These are phyloP conservation scores for Tetrapyrgos nigripes DNA, from an alignment of 1,284 basidiomycete genomes.

Conservation along the genomic window DNA sequence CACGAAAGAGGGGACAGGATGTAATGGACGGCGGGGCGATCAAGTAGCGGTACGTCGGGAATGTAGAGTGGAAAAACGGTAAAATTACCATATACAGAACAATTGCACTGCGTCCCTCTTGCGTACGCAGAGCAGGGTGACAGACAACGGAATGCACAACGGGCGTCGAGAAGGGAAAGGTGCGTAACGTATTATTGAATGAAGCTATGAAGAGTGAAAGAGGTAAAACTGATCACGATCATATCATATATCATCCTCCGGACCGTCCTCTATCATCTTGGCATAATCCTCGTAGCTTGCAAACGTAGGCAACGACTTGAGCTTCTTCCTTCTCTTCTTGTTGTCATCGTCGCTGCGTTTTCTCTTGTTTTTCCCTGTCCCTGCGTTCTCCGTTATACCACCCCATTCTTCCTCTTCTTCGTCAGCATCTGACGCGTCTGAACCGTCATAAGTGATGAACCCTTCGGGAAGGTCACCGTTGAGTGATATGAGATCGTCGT, in stretches of 20 bases:
- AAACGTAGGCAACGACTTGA: slow-evolving; percentile 83
- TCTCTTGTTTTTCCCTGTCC: slow-evolving; percentile 40
- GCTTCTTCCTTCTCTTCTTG: slow-evolving; percentile 74
- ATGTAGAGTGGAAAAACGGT: no score
- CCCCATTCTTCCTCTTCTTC: slow-evolving; percentile 61
- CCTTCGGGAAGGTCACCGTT: slow-evolving; percentile 58
- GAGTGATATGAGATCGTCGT: slow-evolving; percentile 69
- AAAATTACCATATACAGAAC: no score
- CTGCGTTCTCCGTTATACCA: slow-evolving; percentile 43
- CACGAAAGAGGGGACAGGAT: no score
- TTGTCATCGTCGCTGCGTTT: slow-evolving; percentile 58
- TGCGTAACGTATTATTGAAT: no score
- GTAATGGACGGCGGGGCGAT: no score
- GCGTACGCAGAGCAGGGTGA: no score
- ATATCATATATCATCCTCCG: slow-evolving; percentile 75
- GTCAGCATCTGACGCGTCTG: slow-evolving; percentile 46
- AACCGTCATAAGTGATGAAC: slow-evolving; percentile 65
- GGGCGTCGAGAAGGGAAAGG: no score
- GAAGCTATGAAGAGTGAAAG: no score
- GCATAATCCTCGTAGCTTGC: slow-evolving; percentile 97
- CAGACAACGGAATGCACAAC: no score
- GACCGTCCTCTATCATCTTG: slow-evolving; percentile 83
- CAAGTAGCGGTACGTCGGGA: no score
- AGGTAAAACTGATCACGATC: no score
- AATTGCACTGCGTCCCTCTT: no score